Base-by-base conservation (phyloP, 129 eudicot genomes). In the Artemisia annua region DNA sequence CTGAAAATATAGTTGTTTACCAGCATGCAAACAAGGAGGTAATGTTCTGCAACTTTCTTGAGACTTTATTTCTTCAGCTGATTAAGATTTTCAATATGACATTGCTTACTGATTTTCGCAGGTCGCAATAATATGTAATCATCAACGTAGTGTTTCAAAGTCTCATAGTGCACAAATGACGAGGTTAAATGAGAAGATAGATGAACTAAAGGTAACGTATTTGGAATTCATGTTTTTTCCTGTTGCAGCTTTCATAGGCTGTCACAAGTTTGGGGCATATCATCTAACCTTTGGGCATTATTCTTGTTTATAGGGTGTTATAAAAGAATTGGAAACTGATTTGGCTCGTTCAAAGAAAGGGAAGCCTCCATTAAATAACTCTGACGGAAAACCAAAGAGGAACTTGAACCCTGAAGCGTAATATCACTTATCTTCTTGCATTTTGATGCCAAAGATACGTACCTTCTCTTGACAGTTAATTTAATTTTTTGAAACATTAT, bases 51-150 rank as follows among this genome's bases (percentile, higher is more conserved):
- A 28, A 16, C 20, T 20, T 26, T 46, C 43, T 16, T 53, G 24
- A 16, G 19, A 35, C 15, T 10, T 20, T 44, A 48, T 65, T 35
- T 49, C 56, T 35, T 49, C 56, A 54, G 56, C 54, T 53, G 49
- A 8, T 26, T 57, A 12, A 32, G 54, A 28, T 70, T 5, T 22
- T 79, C 43, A 52, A 19, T 52, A 77, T 73, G 55, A 70, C 28
- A 18, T 72, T 58, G 35, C 11, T 3, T 15, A 20, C 78, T 76
- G 59, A 66, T 30, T 75, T 32, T 74, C 75, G 79, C 79, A 94
- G 99, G 99, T 94, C 46, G 97, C 99, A 26, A 90, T 94, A 39
- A 90, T 94, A 65, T 94, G 99, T 73, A 94, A 94, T 74, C 99
- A 94, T 90, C 99, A 94, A 62, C 99, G 99, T 79, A 85, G 81